Evolutionary conservation across 106 monocot genomes (phyloP).

Genomic region (Dioscorea dumetorum): DNA sequence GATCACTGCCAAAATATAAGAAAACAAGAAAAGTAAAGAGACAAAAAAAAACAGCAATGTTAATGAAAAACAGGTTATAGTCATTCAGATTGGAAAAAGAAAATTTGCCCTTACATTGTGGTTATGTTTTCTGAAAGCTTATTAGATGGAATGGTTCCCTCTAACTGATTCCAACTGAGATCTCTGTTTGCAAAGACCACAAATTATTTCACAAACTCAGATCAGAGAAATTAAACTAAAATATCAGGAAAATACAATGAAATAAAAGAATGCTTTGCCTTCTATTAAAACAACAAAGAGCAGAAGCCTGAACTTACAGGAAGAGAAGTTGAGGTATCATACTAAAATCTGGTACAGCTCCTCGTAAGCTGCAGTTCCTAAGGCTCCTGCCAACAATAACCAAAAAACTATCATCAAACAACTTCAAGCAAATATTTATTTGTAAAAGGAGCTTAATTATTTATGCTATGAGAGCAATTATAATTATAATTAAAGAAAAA

Average conservation of each 20-base stretch:
- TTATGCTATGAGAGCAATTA: too few species aligned
- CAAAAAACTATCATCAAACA: not conserved
- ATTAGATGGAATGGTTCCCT: constrained; percentile 48
- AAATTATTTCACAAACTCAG: too few species aligned
- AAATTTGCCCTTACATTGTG: constrained; percentile 42
- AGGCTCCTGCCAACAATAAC: constrained; percentile 49
- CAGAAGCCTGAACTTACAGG: constrained; percentile 39
- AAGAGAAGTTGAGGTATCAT: constrained; percentile 42
- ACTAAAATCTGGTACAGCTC: constrained; percentile 68
- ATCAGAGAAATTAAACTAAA: too few species aligned
- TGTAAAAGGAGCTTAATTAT: too few species aligned
- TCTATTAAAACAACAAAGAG: not conserved
- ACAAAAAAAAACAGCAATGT: too few species aligned
- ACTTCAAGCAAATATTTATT: too few species aligned
- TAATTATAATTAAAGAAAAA: too few species aligned
- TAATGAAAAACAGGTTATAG: too few species aligned
- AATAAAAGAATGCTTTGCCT: not conserved
- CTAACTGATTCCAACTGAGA: constrained; percentile 75
- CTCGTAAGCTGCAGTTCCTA: constrained; percentile 78
- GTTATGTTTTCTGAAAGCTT: constrained; percentile 50
- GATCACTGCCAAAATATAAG: constrained; percentile 34
- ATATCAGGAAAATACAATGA: not conserved
- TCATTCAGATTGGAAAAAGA: too few species aligned
- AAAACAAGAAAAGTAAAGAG: not conserved
- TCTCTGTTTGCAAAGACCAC: constrained; percentile 28